Base-by-base conservation (phyloP, 2,329 filamentous ascomycete species). In the Diaporthe sp. region DNA sequence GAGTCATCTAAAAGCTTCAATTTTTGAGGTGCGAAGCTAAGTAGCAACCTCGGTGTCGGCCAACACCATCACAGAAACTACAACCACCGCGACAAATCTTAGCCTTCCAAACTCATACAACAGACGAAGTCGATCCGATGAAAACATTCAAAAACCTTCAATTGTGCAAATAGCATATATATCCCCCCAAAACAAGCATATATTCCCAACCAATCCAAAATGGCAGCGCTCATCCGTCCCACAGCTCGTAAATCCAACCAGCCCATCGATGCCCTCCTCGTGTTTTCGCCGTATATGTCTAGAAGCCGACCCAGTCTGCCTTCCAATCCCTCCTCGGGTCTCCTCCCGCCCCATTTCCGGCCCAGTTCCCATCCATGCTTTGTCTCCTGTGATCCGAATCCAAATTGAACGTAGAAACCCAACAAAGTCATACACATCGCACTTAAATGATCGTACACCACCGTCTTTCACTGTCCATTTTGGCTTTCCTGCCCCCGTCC, bases 401-500 rank as follows among this genome's bases (percentile, higher is more conserved):
- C 64, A 19, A 28, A 38, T 40, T 30, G 13, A 4, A 33, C 45
- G 30, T 22, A 13, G 9, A 54, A 68, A 7, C 12, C 68, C 38
- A 50, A 42, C 12, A 60, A 38, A 22, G n/a, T 54, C 33, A 25
- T 54, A 45, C 12, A 60, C 42, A 68, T 45, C 40, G 22, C 50
- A 30, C n/a, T n/a, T 47, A 28, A 28, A 30, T 45, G 67, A 47
- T 54, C 47, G 25, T 72, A 55, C 30, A 50, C 47, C 5, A 17
- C 47, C 45, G 60, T 45, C 35, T 40, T 25, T 52, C 28, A 55
- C 52, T 45, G 45, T 33, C 66, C 71, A 71, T 75, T 67, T 61
- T 74, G 75, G 66, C 74, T 76, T 71, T 42, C 72, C 68, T 75
- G 78, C 68, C 33, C 77, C 57, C 72, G 47, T 22, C 72, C 75